Evolutionary conservation across 139 green algal species (phyloP), one percentile per base, ranked within the genome.

Genomic region (Chlorella sorokiniana): DNA sequence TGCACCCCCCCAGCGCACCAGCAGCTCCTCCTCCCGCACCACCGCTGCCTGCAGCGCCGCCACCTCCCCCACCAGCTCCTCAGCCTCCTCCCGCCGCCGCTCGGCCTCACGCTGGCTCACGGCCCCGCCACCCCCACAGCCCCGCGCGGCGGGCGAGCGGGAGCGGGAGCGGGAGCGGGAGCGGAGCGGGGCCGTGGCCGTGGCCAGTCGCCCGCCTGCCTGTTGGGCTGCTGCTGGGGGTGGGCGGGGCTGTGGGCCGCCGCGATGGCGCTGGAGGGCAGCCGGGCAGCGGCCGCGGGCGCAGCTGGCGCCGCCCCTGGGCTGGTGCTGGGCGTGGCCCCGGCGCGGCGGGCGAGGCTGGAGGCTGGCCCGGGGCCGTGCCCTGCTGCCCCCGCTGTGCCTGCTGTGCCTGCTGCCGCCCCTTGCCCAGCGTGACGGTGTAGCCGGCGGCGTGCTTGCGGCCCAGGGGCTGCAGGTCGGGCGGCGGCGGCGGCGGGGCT

Each of bases 1-100:
- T 56, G 11, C 48, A 65, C 29, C 29, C 23, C 22, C 56, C 56
- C 56, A 65, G 18, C 56, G 29, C 56, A 65, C 56, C 56, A 85
- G 73, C 62, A 85, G 68, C 44, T 48, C 44, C 16, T 71, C 48
- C 29, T 85, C 81, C 37, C 70, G 63, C 16, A 29, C 29, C 37
- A 85, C 22, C 2, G 68, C 68, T 37, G 11, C 45, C 51, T 70
- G 37, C 48, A 85, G 56, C 31, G 20, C 20, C 44, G 35, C 31
- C 70, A 85, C n/a, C 38, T 81, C 54, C 10, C 2, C 38, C 74
- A 85, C 40, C 35, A 64, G 41, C 48, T 76, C 51, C 51, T 80
- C 45, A 2, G 81, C 81, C 20, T 37, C 69, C 0, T 37, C 69
- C 38, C 40, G 69, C 48, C 51, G 62, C 76, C 44, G 54, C 56